Percentiles rank a stretch among this genome's conserved stretches.
phyloP scores from a whole-genome alignment of 164 flowering plant species.

The Annona squamosa region DNA sequence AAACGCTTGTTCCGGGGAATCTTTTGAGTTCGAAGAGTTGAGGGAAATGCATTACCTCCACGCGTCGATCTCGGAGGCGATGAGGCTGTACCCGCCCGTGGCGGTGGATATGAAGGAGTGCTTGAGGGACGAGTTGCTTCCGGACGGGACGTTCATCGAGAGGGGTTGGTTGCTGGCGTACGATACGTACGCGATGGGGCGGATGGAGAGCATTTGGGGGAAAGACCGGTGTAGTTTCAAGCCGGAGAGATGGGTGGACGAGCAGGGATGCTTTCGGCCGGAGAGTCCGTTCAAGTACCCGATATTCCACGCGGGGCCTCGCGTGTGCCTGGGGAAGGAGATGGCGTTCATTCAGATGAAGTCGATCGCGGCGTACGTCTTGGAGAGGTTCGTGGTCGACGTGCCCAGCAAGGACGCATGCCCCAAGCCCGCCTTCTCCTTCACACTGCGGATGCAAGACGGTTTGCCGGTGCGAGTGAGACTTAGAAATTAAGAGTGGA shows the following conservation, averaged over 20 bases:
- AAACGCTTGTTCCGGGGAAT: constrained; percentile 7
- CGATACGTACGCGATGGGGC: constrained; percentile 41
- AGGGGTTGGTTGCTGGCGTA: constrained; percentile 38
- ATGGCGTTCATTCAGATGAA: constrained; percentile 60
- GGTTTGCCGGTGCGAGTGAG: constrained; percentile 35
- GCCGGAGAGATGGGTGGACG: constrained; percentile 51
- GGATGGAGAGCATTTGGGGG: constrained; percentile 52
- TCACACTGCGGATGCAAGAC: constrained; percentile 36
- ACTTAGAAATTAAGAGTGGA: not conserved
- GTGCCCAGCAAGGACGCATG: constrained; percentile 25
- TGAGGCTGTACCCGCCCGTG: constrained; percentile 49
- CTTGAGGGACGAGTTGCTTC: constrained; percentile 34
- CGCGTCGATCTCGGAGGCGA: constrained; percentile 43
- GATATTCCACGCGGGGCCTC: constrained; percentile 45
- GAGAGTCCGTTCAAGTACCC: constrained; percentile 39
- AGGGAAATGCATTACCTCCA: constrained; percentile 49
- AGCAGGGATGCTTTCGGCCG: constrained; percentile 25
- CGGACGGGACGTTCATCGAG: constrained; percentile 43
- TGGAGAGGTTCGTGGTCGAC: constrained; percentile 40
- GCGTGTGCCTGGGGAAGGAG: constrained; percentile 49
- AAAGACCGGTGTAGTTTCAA: constrained; percentile 31
- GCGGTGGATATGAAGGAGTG: constrained; percentile 32
- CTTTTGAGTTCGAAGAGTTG: constrained; percentile 29
- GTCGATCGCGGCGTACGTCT: constrained; percentile 32
- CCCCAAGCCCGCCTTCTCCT: constrained; percentile 28